Evolutionary conservation across 495 filamentous ascomycete species (phyloP).

Genomic region (Talaromyces borbonicus): DNA sequence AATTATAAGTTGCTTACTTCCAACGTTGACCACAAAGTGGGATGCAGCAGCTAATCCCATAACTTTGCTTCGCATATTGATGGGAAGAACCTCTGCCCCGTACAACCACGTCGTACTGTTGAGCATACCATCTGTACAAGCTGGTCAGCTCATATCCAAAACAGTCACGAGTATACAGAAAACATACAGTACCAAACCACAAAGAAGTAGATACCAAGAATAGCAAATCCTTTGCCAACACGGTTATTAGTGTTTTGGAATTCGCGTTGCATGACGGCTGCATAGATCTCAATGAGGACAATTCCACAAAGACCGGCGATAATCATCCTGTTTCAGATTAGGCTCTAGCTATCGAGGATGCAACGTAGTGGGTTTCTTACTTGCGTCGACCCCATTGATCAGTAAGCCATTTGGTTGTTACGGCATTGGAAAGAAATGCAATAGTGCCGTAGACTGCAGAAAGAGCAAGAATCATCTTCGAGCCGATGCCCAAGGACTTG

Average conservation of each 20-base stretch:
- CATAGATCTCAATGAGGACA: slow-evolving; percentile 46
- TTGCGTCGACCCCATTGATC: slow-evolving; percentile 54
- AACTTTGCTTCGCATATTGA: slow-evolving; percentile 46
- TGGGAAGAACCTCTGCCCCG: slow-evolving; percentile 48
- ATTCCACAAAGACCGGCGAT: slow-evolving; percentile 40
- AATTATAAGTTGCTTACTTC: slow-evolving; percentile 18
- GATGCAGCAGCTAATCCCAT: slow-evolving; percentile 48
- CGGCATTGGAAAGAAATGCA: slow-evolving; percentile 41
- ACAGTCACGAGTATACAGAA: neutral
- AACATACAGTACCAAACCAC: slow-evolving; percentile 41
- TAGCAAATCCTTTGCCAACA: slow-evolving; percentile 50
- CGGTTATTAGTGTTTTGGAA: slow-evolving; percentile 47
- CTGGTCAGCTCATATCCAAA: slow-evolving; percentile 7
- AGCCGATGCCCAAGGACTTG: slow-evolving; percentile 44
- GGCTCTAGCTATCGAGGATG: no score
- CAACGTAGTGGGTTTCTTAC: slow-evolving; percentile 20
- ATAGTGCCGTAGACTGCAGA: slow-evolving; percentile 47
- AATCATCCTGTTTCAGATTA: slow-evolving; percentile 36
- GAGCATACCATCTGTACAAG: slow-evolving; percentile 39
- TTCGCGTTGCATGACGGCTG: slow-evolving; percentile 46
- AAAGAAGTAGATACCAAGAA: slow-evolving; percentile 51
- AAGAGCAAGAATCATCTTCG: slow-evolving; percentile 41
- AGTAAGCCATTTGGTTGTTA: slow-evolving; percentile 44
- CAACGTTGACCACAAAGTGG: slow-evolving; percentile 52
- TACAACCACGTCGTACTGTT: slow-evolving; percentile 54